Evolutionary conservation across 2,329 filamentous ascomycete species (phyloP).

Genomic region (Ophiostoma perfectum): DNA sequence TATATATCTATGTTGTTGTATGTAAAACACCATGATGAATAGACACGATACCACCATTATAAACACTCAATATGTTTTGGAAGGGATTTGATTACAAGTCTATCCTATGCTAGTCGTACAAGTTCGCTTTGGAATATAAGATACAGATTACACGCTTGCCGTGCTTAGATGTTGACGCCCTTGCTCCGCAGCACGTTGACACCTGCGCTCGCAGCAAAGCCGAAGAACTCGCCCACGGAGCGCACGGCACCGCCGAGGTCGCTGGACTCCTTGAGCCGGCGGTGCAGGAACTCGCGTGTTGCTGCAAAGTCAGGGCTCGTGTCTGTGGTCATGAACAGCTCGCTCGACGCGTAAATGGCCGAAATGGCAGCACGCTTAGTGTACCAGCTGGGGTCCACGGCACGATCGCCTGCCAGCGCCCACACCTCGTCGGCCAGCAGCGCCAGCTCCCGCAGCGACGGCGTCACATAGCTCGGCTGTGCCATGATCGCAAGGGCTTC

Average conservation of each 20-base stretch:
- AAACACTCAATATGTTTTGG: background rate
- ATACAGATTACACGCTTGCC: background rate
- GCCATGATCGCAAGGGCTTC: conserved; percentile 91
- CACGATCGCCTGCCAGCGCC: conserved; percentile 74
- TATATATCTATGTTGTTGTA: background rate
- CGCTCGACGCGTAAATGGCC: conserved; percentile 62
- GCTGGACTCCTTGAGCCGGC: conserved; percentile 65
- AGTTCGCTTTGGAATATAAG: conserved; percentile 1
- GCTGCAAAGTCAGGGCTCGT: conserved; percentile 63
- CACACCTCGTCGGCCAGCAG: conserved; percentile 87
- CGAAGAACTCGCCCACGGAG: conserved; percentile 68
- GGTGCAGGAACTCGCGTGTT: conserved; percentile 73
- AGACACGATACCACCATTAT: background rate
- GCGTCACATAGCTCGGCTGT: conserved; percentile 68
- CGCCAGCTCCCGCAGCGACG: conserved; percentile 72
- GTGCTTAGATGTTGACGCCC: conserved; percentile 66
- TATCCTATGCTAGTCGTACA: conserved; percentile 8
- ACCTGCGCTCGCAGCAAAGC: conserved; percentile 70
- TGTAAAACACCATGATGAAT: background rate
- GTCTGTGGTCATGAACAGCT: conserved; percentile 94
- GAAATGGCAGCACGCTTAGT: conserved; percentile 54
- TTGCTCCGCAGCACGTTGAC: conserved; percentile 84
- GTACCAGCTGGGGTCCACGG: conserved; percentile 87
- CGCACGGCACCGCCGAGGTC: conserved; percentile 57
- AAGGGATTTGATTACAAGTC: background rate